These are phyloP conservation scores for Canavalia gladiata DNA, from an alignment of 306 rosid genomes.

Conservation along the genomic window DNA sequence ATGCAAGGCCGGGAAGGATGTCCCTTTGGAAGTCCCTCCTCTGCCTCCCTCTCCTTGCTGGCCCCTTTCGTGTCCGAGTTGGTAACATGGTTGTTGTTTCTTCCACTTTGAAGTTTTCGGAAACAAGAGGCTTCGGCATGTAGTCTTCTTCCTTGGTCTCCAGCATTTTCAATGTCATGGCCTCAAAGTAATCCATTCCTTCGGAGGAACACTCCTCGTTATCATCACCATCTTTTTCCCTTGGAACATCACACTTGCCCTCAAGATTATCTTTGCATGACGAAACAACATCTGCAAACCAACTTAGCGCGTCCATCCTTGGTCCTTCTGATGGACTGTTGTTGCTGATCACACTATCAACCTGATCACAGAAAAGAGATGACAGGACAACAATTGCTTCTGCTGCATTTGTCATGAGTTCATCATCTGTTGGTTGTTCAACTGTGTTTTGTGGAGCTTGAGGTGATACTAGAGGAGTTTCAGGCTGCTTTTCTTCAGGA, in stretches of 20 bases:
- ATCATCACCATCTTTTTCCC: constrained; percentile 48
- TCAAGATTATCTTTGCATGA: constrained; percentile 60
- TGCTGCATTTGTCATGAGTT: constrained; percentile 73
- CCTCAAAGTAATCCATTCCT: constrained; percentile 76
- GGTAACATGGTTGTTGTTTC: constrained; percentile 62
- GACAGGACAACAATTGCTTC: constrained; percentile 85
- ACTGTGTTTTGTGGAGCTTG: constrained; percentile 44
- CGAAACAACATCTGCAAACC: constrained; percentile 84
- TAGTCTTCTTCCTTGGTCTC: constrained; percentile 88
- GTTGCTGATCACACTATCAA: constrained; percentile 47
- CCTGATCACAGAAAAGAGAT: constrained; percentile 48
- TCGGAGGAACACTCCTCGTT: constrained; percentile 57
- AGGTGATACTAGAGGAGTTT: constrained; percentile 45
- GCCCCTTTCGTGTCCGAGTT: constrained; percentile 78
- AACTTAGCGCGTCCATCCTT: constrained; percentile 58
- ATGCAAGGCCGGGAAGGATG: constrained; percentile 89
- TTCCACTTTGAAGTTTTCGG: constrained; percentile 73
- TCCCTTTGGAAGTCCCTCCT: constrained; percentile 98
- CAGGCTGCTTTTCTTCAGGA: constrained; percentile 57
- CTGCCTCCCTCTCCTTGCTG: constrained; percentile 91
- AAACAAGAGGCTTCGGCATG: constrained; percentile 92
- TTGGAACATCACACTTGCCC: constrained; percentile 47
- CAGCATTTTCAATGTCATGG: constrained; percentile 72
- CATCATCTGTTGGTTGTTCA: constrained; percentile 64
- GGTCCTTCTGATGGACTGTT: constrained; percentile 58